Evolutionary conservation across 805 yeast genomes (phyloP), one percentile per base, ranked within the genome.

Genomic region (Wickerhamiella sorbophila): DNA sequence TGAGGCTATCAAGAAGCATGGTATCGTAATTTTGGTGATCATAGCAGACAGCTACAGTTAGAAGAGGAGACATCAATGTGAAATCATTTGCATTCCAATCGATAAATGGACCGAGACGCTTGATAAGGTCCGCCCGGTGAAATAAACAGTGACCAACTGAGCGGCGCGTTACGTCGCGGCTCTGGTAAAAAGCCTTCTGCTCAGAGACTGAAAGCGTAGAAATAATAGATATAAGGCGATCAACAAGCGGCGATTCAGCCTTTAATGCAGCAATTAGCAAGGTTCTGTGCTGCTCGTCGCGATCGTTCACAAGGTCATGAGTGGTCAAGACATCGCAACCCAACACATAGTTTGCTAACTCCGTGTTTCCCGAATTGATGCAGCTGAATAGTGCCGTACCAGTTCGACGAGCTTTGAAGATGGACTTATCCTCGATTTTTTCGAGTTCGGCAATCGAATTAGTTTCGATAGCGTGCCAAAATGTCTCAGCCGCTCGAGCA

Each of bases 1-100:
- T 31, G 20, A 36, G 15, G 5, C 31, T 31, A 3, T 15, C 4
- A 20, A 22, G n/a, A 5, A 83, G 60, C 50, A 83, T 53, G 3
- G 53, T 53, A 2, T 64, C 55, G 56, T 86, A 87, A 27, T 74
- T 59, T 0, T 72, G 62, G 48, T 81, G 86, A 56, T 86, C 95
- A 58, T 87, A 87, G 48, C 86, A 75, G 42, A 95, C 62, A 48
- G 84, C 75, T 2, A 83, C 60, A 2, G 84, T 70, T 58, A 80
- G 74, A 8, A 88, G 61, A 0, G 96, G 93, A 0, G 96, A 83
- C 50, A 81, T 83, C 0, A 77, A 74, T 45, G 71, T 74, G 10
- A 52, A 47, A 54, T 87, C 96, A 40, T 69, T 70, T 12, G 60
- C 55, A 5, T 64, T 66, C 96, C 96, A 88, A 51, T 82, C 67